Evolutionary conservation across 2,329 filamentous ascomycete genomes (phyloP).

Genomic region (Sporothrix brunneoviolacea): DNA sequence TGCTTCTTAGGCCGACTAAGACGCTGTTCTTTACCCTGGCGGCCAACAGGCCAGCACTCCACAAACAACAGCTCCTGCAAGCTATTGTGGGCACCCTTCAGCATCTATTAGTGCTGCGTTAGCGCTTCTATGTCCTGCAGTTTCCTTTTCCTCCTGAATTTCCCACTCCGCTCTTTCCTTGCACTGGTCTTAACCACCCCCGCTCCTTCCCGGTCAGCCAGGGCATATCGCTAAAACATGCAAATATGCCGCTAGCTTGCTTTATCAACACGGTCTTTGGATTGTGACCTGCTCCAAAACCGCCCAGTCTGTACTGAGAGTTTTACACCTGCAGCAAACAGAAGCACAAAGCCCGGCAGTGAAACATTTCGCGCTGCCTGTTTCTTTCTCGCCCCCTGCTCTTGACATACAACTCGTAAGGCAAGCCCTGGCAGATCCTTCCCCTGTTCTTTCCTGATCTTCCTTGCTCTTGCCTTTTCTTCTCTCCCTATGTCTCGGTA

Average conservation of each 20-base stretch:
- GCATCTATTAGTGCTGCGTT: too few relatives aligned
- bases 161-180: not conserved
- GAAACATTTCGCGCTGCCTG: not conserved
- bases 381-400: not conserved
- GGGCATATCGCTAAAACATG: slow-evolving; percentile 12
- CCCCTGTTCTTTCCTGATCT: not conserved
- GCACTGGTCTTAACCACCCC: not conserved
- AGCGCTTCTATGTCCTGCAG: too few relatives aligned
- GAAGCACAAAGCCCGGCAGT: slow-evolving; percentile 9
- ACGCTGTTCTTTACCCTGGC: too few relatives aligned
- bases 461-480: not conserved
- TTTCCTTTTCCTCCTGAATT: not conserved
- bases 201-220: slow-evolving; percentile 5
- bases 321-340: slow-evolving; percentile 1
- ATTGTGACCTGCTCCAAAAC: not conserved
- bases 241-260: not conserved
- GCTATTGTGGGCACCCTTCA: too few relatives aligned
- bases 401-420: too few relatives aligned
- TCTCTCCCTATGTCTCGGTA: not conserved
- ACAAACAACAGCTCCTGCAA: too few relatives aligned
- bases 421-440: not conserved
- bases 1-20: too few relatives aligned
- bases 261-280: not conserved
- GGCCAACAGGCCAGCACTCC: too few relatives aligned
- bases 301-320: too few relatives aligned